Base-by-base conservation (phyloP, 345 rosid species). In the Orychophragmus violaceus region DNA sequence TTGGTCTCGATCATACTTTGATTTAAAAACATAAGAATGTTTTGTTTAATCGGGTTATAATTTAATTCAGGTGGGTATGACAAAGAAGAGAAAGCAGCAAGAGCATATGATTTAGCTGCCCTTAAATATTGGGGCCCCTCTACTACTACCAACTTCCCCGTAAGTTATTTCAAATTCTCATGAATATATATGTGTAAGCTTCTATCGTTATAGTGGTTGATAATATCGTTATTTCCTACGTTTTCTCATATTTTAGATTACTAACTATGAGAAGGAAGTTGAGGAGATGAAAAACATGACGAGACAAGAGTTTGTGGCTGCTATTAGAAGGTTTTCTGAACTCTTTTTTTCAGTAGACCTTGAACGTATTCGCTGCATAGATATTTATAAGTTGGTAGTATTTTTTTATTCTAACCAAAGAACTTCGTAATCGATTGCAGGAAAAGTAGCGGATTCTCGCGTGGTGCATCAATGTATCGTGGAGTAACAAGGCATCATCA, bases 401-500 rank as follows among this genome's bases (percentile, higher is more conserved):
- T n/a, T n/a, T n/a, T n/a, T n/a, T n/a, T n/a, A n/a, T 60, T 12
- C 8, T 70, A 50, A 70, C 11, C 8, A 70, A 70, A 41, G 21
- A 17, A 24, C 16, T 7, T 71, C 24, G 1, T 55, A 37, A 45
- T 19, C 9, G 9, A 21, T 44, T 33, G 37, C 81, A 95, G 99
- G 86, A 95, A 95, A 78, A 95, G 99, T 73, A 95, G 97, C 46
- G 99, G 97, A 46, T 95, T 95, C 73, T 95, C 99, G 0, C 87
- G 99, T 36, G 99, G 99, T 52, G 99, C 99, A 63, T 95, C 99
- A 21, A 89, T 95, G 95, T 95, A 95, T 65, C 95, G 99, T 5
- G 99, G 99, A 39, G 99, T 95, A 45, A 95, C 99, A 39, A 90
- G 98, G 84, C 99, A 94, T 80, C 99, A 94, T 73, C 99, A 94